Conservation (phyloP, 1,139 yeast genomes). For the Saccharomyces hybrid region DNA sequence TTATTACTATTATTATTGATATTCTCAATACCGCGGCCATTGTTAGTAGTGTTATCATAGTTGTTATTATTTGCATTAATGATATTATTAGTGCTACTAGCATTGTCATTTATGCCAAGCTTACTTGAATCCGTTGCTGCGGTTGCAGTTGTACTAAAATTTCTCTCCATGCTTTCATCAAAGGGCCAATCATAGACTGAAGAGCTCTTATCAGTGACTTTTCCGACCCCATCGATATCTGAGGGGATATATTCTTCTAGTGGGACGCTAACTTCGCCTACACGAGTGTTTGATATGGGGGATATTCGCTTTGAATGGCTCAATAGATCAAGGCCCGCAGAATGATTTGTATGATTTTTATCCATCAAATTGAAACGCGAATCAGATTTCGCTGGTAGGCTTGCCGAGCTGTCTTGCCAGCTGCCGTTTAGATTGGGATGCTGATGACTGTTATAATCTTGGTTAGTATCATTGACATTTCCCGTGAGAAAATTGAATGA, state of each 20-base stretch:
- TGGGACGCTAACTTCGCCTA: constrained; percentile 42
- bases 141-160: constrained; percentile 3
- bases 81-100: not conserved
- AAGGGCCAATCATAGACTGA: constrained; percentile 15
- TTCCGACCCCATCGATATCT: constrained; percentile 30
- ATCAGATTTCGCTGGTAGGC: constrained; percentile 19
- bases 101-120: not conserved
- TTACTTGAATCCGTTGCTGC: constrained; percentile 1
- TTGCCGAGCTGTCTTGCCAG: not conserved
- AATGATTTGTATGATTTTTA: constrained; percentile 3
- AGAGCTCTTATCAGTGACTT: constrained; percentile 22
- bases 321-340: constrained; percentile 29
- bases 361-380: constrained; percentile 13
- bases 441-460: constrained; percentile 2
- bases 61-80: not conserved
- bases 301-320: constrained; percentile 25
- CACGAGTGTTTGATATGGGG: constrained; percentile 29
- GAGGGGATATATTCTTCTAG: constrained; percentile 38
- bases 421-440: not conserved
- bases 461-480: not conserved
- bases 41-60: no score
- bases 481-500: constrained; percentile 6
- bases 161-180: constrained; percentile 7
- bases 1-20: no score
- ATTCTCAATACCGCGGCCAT: not conserved